These are phyloP conservation scores for Populus euphratica DNA, from an alignment of 345 rosid genomes.

Conservation along the genomic window DNA sequence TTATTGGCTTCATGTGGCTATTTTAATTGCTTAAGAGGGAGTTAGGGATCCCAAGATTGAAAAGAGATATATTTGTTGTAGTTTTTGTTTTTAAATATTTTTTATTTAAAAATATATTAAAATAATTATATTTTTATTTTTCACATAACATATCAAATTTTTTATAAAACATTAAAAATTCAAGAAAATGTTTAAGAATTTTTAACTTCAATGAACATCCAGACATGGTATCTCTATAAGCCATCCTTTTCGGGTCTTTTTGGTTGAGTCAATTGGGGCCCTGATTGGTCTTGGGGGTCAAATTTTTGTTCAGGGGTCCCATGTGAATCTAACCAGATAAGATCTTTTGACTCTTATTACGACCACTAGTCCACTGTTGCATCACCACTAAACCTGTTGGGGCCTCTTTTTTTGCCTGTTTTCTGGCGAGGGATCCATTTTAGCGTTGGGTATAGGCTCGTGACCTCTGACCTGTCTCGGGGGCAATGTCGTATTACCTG, in stretches of 20 bases:
- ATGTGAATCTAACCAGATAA: conserved; percentile 28
- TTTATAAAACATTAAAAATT: too few species aligned
- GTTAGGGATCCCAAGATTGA: conserved; percentile 31
- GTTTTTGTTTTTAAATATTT: too few species aligned
- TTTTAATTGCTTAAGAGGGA: background rate
- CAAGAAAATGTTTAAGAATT: too few species aligned
- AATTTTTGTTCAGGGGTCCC: conserved; percentile 24
- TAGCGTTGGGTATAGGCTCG: conserved; percentile 8
- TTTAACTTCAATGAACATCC: too few species aligned
- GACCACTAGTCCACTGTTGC: background rate
- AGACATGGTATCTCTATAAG: background rate
- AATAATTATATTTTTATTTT: too few species aligned
- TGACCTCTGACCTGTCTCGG: conserved; percentile 9
- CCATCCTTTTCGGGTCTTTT: background rate
- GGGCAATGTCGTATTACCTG: background rate
- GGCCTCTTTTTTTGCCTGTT: conserved; percentile 17
- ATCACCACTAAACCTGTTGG: background rate
- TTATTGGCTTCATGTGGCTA: conserved; percentile 31
- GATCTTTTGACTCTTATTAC: conserved; percentile 11
- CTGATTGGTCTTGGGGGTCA: background rate
- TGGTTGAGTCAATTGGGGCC: background rate
- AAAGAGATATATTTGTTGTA: background rate
- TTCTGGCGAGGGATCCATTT: conserved; percentile 9
- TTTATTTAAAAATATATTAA: too few species aligned
- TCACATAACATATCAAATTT: too few species aligned